phyloP scores from a whole-genome alignment of 257 asterid genomes.

The Solanum virginianum region DNA sequence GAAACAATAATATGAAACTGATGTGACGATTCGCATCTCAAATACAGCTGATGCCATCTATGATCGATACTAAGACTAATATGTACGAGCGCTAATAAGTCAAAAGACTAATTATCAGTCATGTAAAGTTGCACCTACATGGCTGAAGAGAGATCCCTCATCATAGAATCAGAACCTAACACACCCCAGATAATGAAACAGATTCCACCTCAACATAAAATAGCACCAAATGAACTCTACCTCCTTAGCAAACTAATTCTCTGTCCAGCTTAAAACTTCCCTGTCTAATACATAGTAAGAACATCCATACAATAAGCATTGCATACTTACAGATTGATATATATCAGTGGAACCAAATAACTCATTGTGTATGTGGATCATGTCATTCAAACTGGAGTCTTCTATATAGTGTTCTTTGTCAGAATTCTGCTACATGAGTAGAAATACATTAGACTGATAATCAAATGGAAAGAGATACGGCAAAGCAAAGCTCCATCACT shows the following conservation, averaged over 20 bases:
- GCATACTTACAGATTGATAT: slow-evolving; percentile 32
- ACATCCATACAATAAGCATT: neutral
- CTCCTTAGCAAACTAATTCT: neutral
- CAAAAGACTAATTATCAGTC: neutral
- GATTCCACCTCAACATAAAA: neutral
- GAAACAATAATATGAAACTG: neutral
- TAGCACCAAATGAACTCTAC: neutral
- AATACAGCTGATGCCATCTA: neutral
- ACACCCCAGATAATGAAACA: neutral
- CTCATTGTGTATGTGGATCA: slow-evolving; percentile 56
- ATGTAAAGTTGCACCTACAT: neutral
- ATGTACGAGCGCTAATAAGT: neutral
- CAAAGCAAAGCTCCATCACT: neutral
- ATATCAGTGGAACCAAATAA: slow-evolving; percentile 78
- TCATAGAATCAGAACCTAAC: neutral
- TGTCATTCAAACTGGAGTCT: slow-evolving; percentile 44
- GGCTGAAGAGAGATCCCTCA: neutral
- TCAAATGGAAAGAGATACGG: neutral
- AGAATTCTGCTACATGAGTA: slow-evolving; percentile 21
- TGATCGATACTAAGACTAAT: neutral
- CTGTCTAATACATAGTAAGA: neutral
- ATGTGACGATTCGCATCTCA: neutral
- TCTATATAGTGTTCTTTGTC: slow-evolving; percentile 27
- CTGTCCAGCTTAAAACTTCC: neutral
- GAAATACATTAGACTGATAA: neutral